Evolutionary conservation across 2,329 filamentous ascomycete species (phyloP).

Genomic region (Curvularia eragrostidis): DNA sequence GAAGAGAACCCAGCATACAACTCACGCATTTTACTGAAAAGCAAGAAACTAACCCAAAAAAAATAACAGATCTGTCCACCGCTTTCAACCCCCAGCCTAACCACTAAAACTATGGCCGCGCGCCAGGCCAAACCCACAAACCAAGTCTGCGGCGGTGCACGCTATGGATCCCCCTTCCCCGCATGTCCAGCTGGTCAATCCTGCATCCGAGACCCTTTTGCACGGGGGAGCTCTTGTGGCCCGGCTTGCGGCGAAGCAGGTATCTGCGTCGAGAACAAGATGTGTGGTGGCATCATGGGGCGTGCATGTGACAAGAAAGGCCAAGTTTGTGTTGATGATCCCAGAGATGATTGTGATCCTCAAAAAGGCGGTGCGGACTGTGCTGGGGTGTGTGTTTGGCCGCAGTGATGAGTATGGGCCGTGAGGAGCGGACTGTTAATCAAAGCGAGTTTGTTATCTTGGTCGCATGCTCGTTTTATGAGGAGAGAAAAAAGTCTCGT

Average conservation of each 20-base stretch:
- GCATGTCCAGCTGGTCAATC: slow-evolving; percentile 25
- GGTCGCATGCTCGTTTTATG: no score
- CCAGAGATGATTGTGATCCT: slow-evolving; percentile 53
- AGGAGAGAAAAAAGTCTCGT: no score
- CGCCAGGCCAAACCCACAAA: slow-evolving; percentile 19
- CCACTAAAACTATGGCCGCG: not conserved
- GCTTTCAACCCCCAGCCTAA: not conserved
- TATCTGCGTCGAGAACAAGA: slow-evolving; percentile 44
- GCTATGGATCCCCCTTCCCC: slow-evolving; percentile 19
- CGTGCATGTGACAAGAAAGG: slow-evolving; percentile 40
- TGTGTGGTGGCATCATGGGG: slow-evolving; percentile 54
- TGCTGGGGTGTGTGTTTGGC: slow-evolving; percentile 51
- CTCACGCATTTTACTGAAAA: no score
- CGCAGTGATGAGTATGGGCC: slow-evolving; percentile 11
- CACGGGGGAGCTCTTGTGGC: slow-evolving; percentile 42
- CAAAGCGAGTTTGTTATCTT: no score
- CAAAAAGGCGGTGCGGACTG: slow-evolving; percentile 53
- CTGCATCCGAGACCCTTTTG: slow-evolving; percentile 44
- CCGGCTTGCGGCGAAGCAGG: slow-evolving; percentile 42
- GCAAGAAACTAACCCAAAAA: not conserved
- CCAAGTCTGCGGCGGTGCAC: slow-evolving; percentile 38
- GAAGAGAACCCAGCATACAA: no score
- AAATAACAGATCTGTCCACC: slow-evolving; percentile 10
- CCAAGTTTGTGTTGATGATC: slow-evolving; percentile 53
- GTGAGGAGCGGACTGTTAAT: not conserved